Conservation (phyloP, 805 yeast species). For the Yamadazyma olivae region DNA sequence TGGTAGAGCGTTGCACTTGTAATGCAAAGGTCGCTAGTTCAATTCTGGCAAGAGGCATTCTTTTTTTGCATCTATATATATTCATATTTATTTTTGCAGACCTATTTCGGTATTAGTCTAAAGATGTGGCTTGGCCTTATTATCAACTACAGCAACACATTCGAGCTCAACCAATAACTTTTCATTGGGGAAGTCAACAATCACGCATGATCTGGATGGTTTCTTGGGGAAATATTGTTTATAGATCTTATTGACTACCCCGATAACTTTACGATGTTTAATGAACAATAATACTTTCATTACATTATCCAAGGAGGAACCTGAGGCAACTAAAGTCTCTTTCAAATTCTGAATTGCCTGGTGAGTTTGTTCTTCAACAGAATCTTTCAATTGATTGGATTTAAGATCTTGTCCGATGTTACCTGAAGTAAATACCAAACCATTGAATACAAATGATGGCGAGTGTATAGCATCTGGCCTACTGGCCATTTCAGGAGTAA, state of each 20-base stretch:
- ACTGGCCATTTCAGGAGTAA: not conserved
- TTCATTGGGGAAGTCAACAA: conserved; percentile 48
- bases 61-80: no score
- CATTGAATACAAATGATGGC: conserved; percentile 19
- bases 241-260: conserved; percentile 43
- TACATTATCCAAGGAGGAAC: conserved; percentile 41
- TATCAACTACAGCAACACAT: conserved; percentile 31
- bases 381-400: conserved; percentile 27
- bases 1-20: conserved; percentile 99
- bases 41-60: conserved; percentile 62
- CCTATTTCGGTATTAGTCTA: no score
- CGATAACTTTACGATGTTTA: conserved; percentile 37
- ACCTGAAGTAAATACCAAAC: conserved; percentile 44
- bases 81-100: no score
- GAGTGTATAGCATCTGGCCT: conserved; percentile 11
- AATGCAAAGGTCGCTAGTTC: conserved; percentile 97
- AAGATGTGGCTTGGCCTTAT: not conserved
- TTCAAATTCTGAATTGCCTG: conserved; percentile 40
- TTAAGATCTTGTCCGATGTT: conserved; percentile 36
- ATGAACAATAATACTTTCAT: conserved; percentile 50
- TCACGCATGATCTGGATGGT: conserved; percentile 52
- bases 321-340: conserved; percentile 37
- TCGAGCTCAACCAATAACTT: conserved; percentile 48
- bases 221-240: conserved; percentile 39
- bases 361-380: conserved; percentile 42